Base-by-base conservation (phyloP, 352 stramenopile genomes). In the Phytophthora capsici region DNA sequence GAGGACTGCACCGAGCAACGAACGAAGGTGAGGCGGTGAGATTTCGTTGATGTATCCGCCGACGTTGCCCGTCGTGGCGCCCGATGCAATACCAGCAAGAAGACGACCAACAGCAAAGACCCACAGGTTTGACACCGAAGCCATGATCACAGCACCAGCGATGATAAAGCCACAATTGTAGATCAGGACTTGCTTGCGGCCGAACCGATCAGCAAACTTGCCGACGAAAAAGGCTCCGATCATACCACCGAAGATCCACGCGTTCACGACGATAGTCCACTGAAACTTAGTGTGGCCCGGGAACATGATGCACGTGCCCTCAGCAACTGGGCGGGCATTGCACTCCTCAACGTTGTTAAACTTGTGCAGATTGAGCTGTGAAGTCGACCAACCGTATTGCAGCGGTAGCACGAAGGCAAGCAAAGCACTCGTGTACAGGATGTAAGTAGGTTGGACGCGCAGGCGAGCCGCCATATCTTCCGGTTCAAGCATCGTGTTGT, bases 231-330 rank as follows among this genome's bases (percentile, higher is more conserved):
- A 56, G 41, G 64, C 72, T 16, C 78, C 78, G 28, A 84, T 57
- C 64, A 80, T 82, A 13, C 70, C 75, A 23, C 78, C 78, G 25
- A 84, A 40, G 52, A 87, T 75, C 78, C 75, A 87, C 2, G 78
- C 78, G 28, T 82, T 81, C 20, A 82, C 69, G 23, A 79, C 66
- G 28, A 83, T 60, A 8, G 72, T 84, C 76, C 76, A 84, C 44
- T 84, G 57, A 34, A 71, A 69, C 45, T 78, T 76, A 19, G 73
- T 71, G 60, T 85, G 76, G 4, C 66, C 68, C 0, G 76, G 63
- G 46, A 85, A 85, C 59, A 85, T 76, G 44, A 82, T 69, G 54
- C 76, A 85, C 12, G 68, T 79, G 36, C 63, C 74, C 17, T 59
- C 54, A 4, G 26, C 51, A 4, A 82, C 50, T 0, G 75, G 74